Conservation (phyloP, 2,329 filamentous ascomycete genomes). For the Ramichloridium luteum region DNA sequence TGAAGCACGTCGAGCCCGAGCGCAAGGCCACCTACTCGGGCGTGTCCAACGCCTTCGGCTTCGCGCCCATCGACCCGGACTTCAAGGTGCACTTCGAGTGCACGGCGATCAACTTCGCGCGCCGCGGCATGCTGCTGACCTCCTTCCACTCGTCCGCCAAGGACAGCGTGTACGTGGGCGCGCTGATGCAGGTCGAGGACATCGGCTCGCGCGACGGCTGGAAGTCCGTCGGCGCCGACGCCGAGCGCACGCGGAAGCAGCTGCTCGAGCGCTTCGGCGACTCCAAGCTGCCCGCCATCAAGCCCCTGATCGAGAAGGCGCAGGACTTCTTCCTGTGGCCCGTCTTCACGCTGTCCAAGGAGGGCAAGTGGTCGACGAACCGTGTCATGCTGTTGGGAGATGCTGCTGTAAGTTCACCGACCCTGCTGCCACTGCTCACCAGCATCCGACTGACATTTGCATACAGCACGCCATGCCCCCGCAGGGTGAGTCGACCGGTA, state of each 20-base stretch:
- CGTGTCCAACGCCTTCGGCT: conserved; percentile 36
- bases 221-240: conserved; percentile 33
- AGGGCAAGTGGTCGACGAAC: conserved; percentile 34
- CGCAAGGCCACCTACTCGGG: conserved; percentile 32
- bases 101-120: conserved; percentile 35
- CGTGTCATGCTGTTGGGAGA: conserved; percentile 35
- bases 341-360: conserved; percentile 33
- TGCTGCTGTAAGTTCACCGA: conserved; percentile 26
- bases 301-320: conserved; percentile 30
- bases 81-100: conserved; percentile 30
- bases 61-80: conserved; percentile 27
- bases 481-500: conserved; percentile 39
- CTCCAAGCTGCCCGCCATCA: conserved; percentile 27
- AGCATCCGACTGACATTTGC: too few relatives aligned
- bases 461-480: conserved; percentile 37
- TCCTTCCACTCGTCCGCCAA: conserved; percentile 27
- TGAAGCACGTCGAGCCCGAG: conserved; percentile 34
- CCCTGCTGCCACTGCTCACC: background rate
- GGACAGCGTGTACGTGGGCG: conserved; percentile 33
- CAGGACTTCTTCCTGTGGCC: conserved; percentile 35
- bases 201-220: conserved; percentile 33
- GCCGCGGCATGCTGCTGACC: conserved; percentile 34
- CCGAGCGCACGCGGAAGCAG: conserved; percentile 30
- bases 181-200: conserved; percentile 33
- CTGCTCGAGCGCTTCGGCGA: conserved; percentile 31